These are phyloP conservation scores for Cercophora scortea DNA, from an alignment of 495 filamentous ascomycete species.

Conservation along the genomic window DNA sequence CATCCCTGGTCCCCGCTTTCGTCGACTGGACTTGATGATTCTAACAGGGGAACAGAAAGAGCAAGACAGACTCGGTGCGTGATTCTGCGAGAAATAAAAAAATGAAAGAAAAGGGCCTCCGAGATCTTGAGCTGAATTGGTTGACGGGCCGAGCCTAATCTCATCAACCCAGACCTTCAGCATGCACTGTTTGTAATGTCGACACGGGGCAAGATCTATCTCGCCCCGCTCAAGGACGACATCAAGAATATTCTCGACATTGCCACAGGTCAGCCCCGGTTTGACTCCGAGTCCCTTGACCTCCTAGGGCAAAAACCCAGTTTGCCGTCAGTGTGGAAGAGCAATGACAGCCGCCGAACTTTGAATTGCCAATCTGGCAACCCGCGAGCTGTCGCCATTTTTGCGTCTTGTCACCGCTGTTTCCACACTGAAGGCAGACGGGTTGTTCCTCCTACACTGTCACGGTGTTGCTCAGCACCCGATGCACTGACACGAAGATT, in stretches of 20 bases:
- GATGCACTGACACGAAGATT: constrained; percentile 1
- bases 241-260: constrained; percentile 29
- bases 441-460: too few relatives aligned
- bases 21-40: background rate
- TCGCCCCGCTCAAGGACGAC: constrained; percentile 28
- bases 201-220: constrained; percentile 28
- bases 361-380: too few relatives aligned
- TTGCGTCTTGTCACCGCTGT: too few relatives aligned
- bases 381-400: too few relatives aligned
- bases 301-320: background rate
- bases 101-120: background rate
- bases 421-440: too few relatives aligned
- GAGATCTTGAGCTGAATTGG: background rate
- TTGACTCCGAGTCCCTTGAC: background rate
- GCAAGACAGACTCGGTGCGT: constrained; percentile 34
- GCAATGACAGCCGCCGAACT: too few relatives aligned
- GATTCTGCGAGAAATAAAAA: background rate
- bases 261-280: constrained; percentile 18
- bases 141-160: background rate
- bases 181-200: constrained; percentile 34
- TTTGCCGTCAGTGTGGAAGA: too few relatives aligned
- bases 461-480: too few relatives aligned
- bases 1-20: background rate
- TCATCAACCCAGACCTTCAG: constrained; percentile 19
- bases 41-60: constrained; percentile 18